These are phyloP conservation scores for Beauveria varroae DNA, from an alignment of 2,329 filamentous ascomycete species.

Conservation along the genomic window DNA sequence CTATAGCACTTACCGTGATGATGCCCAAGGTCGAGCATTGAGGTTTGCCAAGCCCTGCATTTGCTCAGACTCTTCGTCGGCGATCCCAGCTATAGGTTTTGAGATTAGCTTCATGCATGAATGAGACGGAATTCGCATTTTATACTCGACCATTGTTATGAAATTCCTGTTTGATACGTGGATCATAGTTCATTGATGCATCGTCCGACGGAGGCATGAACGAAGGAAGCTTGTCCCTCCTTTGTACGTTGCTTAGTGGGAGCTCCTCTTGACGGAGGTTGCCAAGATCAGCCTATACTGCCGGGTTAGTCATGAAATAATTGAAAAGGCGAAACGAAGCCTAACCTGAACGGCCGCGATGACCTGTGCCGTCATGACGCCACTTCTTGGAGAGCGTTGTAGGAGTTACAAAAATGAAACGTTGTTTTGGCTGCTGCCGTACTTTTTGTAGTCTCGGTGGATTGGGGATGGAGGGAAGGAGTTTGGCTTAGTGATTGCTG, in stretches of 20 bases:
- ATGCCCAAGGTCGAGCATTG: conserved; percentile 4
- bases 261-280: conserved; percentile 4
- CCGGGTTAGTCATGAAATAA: not conserved
- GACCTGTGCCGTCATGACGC: not conserved
- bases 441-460: no score
- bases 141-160: conserved; percentile 2
- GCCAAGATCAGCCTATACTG: conserved; percentile 2
- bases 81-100: not conserved
- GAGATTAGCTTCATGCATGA: not conserved
- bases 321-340: not conserved
- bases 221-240: not conserved
- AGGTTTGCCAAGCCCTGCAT: conserved; percentile 2
- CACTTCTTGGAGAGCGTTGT: no score
- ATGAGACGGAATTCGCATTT: no score
- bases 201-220: not conserved
- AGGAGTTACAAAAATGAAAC: no score
- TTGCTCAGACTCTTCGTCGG: conserved; percentile 3
- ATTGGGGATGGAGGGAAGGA: no score
- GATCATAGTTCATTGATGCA: not conserved
- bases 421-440: no score
- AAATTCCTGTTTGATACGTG: not conserved
- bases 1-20: not conserved
- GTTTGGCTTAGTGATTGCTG: no score
- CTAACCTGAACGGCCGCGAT: not conserved
- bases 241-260: not conserved